phyloP scores from a whole-genome alignment of 2,329 filamentous ascomycete species.

The Aureobasidium sp. region DNA sequence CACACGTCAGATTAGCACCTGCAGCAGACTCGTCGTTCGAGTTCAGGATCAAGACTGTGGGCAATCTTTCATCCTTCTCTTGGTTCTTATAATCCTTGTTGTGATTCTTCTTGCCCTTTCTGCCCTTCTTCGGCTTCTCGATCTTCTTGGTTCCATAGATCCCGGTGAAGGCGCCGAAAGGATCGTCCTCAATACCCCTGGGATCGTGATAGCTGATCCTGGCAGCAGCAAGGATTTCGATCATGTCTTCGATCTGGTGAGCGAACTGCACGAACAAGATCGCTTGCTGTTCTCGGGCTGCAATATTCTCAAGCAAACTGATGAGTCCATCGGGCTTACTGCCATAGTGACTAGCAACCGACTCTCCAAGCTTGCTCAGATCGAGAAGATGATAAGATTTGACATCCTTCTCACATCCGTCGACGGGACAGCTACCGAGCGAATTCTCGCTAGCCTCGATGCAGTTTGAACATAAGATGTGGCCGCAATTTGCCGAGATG shows the following conservation, averaged over 20 bases:
- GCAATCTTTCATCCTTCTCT: conserved; percentile 20
- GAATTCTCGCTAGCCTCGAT: conserved; percentile 20
- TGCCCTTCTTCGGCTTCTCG: not conserved
- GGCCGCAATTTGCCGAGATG: not conserved
- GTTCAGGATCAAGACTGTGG: conserved; percentile 51
- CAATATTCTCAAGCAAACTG: conserved; percentile 37
- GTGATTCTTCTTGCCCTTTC: too few species aligned
- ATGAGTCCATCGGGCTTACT: conserved; percentile 45
- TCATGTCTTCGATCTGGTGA: conserved; percentile 37
- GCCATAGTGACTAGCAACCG: conserved; percentile 29
- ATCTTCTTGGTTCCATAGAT: too few species aligned
- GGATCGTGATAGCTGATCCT: not conserved
- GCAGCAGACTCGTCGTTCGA: conserved; percentile 51
- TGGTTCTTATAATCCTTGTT: not conserved
- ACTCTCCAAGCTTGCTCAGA: conserved; percentile 29
- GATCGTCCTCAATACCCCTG: not conserved
- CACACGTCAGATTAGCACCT: conserved; percentile 54
- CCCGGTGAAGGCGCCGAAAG: not conserved
- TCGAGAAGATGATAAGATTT: conserved; percentile 36
- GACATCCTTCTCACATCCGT: conserved; percentile 36
- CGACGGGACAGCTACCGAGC: conserved; percentile 33
- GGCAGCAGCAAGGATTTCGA: conserved; percentile 29
- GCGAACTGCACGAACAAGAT: conserved; percentile 51
- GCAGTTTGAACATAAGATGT: conserved; percentile 27
- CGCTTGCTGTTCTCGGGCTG: conserved; percentile 39